Conservation (phyloP, 2,329 filamentous ascomycete species). For the Didymella glomerata region DNA sequence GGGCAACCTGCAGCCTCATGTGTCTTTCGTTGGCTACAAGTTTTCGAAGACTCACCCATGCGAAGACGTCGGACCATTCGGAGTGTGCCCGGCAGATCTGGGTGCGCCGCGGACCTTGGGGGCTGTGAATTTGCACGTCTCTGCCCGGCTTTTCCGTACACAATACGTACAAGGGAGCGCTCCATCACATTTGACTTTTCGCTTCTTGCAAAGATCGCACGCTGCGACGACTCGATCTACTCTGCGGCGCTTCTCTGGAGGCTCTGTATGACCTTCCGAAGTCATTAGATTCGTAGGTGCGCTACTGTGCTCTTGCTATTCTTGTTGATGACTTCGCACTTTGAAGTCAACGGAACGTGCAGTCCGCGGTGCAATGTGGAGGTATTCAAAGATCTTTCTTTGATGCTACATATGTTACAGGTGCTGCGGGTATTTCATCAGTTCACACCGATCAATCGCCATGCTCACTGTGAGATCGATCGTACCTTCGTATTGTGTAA, state of each 20-base stretch:
- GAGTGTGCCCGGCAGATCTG: constrained; percentile 45
- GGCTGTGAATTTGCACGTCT: constrained; percentile 54
- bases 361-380: neutral
- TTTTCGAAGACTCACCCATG: constrained; percentile 2
- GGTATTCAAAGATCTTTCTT: neutral
- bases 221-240: constrained; percentile 41
- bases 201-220: constrained; percentile 44
- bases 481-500: constrained; percentile 19
- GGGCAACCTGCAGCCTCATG: neutral
- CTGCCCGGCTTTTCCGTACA: constrained; percentile 51
- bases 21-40: neutral
- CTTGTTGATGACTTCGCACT: neutral
- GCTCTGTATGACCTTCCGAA: constrained; percentile 4
- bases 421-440: constrained; percentile 8
- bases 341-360: neutral
- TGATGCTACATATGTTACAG: neutral
- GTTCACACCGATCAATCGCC: constrained; percentile 1
- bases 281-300: neutral
- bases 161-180: constrained; percentile 62
- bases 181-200: constrained; percentile 61
- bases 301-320: neutral
- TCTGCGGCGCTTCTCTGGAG: constrained; percentile 35
- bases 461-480: neutral
- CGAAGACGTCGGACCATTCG: constrained; percentile 19
- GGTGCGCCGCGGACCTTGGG: constrained; percentile 46